Percentiles rank a stretch among this genome's conserved stretches.
Evolutionary conservation across 2,329 filamentous ascomycete genomes (phyloP).

Genomic region (Penicillium oxalicum): DNA sequence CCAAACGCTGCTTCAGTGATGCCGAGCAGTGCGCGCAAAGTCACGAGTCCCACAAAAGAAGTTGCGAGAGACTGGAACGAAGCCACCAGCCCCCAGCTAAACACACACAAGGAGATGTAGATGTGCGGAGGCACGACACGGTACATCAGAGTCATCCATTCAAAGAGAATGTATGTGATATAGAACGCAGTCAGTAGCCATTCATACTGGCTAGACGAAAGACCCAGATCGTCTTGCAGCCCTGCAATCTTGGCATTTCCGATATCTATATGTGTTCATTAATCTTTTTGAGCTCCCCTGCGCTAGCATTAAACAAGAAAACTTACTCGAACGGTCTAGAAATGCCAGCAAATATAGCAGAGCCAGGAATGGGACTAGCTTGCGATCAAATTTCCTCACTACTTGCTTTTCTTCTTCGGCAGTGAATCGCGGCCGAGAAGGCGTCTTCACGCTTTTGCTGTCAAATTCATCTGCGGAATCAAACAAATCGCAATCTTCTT

Average conservation of each 20-base stretch:
- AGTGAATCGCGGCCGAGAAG: conserved; percentile 32
- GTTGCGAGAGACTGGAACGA: conserved; percentile 65
- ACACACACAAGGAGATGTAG: conserved; percentile 56
- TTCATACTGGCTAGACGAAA: conserved; percentile 54
- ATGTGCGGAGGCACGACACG: conserved; percentile 55
- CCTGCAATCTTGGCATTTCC: conserved; percentile 60
- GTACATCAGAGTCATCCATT: conserved; percentile 62
- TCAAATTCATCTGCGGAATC: conserved; percentile 24
- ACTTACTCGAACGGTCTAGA: conserved; percentile 74
- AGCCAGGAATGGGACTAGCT: conserved; percentile 73
- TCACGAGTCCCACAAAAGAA: conserved; percentile 54
- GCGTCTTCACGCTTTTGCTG: conserved; percentile 7
- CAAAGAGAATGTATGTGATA: conserved; percentile 58
- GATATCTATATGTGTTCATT: conserved; percentile 39
- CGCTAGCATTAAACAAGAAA: background rate
- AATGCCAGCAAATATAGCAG: conserved; percentile 80
- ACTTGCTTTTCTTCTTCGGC: conserved; percentile 67
- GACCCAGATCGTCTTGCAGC: conserved; percentile 47
- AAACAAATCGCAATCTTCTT: conserved; percentile 24
- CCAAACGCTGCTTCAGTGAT: conserved; percentile 58
- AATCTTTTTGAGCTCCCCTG: conserved; percentile 6
- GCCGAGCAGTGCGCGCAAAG: conserved; percentile 44
- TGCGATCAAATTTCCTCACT: conserved; percentile 68
- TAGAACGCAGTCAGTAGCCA: conserved; percentile 60
- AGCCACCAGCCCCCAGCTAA: conserved; percentile 73